A percentile compares a stretch with the other conserved stretches of the same genome.
Evolutionary conservation across 1,139 yeast genomes (phyloP).

Genomic region (Nakaseomyces uthaithaninus): DNA sequence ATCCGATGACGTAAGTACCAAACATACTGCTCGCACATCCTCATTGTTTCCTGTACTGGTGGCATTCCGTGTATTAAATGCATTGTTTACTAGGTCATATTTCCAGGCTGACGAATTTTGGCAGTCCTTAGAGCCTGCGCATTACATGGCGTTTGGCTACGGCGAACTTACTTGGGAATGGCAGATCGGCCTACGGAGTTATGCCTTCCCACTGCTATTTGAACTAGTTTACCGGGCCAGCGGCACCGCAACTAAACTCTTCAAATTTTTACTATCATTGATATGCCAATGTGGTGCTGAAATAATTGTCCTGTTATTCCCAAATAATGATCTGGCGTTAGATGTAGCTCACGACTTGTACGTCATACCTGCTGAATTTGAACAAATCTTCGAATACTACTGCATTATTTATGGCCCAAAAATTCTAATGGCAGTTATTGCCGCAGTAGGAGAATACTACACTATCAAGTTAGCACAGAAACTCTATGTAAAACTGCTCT

Average conservation of each 20-base stretch:
- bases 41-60: constrained; percentile 15
- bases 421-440: constrained; percentile 57
- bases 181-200: constrained; percentile 64
- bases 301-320: constrained; percentile 5
- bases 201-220: constrained; percentile 71
- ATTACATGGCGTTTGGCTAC: constrained; percentile 59
- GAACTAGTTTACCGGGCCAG: constrained; percentile 23
- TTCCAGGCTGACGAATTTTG: constrained; percentile 96
- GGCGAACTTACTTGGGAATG: constrained; percentile 97
- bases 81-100: constrained; percentile 58
- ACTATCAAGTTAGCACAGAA: constrained; percentile 43
- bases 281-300: constrained; percentile 7
- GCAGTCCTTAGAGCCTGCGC: constrained; percentile 93
- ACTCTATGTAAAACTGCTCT: constrained; percentile 27
- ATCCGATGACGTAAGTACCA: no score
- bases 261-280: background rate
- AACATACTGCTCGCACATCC: background rate
- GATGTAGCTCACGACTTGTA: constrained; percentile 23
- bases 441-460: constrained; percentile 64
- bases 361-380: constrained; percentile 10
- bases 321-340: constrained; percentile 16
- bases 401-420: constrained; percentile 49
- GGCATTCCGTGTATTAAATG: constrained; percentile 48
- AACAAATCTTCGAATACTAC: constrained; percentile 23
- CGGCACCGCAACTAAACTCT: constrained; percentile 3